Evolutionary conservation across 2,329 filamentous ascomycete genomes (phyloP).

Genomic region (Venturia oleaginea): DNA sequence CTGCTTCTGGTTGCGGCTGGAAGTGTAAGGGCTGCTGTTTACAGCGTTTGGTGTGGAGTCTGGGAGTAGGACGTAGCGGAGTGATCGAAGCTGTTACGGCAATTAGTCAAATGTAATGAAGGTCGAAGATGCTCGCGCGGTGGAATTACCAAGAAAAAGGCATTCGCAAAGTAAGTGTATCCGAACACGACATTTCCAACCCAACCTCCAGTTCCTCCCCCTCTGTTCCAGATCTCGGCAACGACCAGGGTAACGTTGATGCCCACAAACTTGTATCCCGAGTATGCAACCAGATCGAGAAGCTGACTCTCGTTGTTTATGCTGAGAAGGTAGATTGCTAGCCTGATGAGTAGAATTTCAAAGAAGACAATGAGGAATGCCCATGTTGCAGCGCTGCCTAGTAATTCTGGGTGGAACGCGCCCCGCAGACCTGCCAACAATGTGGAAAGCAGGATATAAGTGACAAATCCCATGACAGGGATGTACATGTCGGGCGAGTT

Average conservation of each 20-base stretch:
- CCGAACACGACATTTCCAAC: slow-evolving; percentile 79
- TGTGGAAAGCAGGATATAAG: slow-evolving; percentile 90
- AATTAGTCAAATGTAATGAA: not conserved
- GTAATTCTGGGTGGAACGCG: slow-evolving; percentile 85
- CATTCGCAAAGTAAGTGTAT: slow-evolving; percentile 90
- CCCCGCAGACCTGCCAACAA: slow-evolving; percentile 82
- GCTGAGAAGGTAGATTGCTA: slow-evolving; percentile 85
- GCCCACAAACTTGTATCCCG: slow-evolving; percentile 96
- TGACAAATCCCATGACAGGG: slow-evolving; percentile 85
- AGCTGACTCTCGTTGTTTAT: slow-evolving; percentile 93
- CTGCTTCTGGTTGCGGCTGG: slow-evolving; percentile 77
- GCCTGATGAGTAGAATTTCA: slow-evolving; percentile 82
- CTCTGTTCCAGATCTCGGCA: slow-evolving; percentile 67
- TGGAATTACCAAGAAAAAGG: slow-evolving; percentile 74
- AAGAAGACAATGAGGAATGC: slow-evolving; percentile 75
- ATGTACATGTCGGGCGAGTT: slow-evolving; percentile 99
- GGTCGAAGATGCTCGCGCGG: not conserved
- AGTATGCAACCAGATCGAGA: slow-evolving; percentile 89
- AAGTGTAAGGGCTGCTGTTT: slow-evolving; percentile 52
- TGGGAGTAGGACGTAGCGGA: slow-evolving; percentile 91
- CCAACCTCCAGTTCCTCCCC: slow-evolving; percentile 78
- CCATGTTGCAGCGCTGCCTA: slow-evolving; percentile 80
- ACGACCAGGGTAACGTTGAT: slow-evolving; percentile 82
- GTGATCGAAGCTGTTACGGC: slow-evolving; percentile 64
- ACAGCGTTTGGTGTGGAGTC: slow-evolving; percentile 58